A percentile compares a stretch with the other conserved stretches of the same genome.
These are phyloP conservation scores for Actinomortierella wolfii DNA, from an alignment of 371 early-diverging fungal species.

Conservation along the genomic window DNA sequence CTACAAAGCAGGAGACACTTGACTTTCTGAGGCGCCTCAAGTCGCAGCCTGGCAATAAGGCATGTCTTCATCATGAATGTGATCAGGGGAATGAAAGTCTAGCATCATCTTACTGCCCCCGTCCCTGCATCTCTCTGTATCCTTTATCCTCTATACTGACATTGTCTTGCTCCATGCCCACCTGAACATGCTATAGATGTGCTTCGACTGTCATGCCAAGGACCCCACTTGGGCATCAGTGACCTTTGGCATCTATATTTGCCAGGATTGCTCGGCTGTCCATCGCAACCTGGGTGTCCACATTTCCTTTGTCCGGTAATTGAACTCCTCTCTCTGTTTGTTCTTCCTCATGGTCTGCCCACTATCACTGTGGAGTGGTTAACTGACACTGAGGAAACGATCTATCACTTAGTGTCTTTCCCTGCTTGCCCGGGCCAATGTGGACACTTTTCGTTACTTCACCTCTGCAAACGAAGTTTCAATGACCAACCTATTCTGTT, in stretches of 20 bases:
- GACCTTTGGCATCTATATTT: constrained; percentile 97
- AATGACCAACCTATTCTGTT: not conserved
- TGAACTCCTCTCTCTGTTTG: not conserved
- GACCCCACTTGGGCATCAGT: constrained; percentile 98
- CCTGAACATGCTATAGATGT: constrained; percentile 59
- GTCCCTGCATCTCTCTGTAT: not conserved
- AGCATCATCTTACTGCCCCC: not conserved
- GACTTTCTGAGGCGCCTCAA: constrained; percentile 80
- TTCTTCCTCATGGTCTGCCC: too few relatives aligned
- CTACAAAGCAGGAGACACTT: constrained; percentile 75
- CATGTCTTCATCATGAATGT: constrained; percentile 22
- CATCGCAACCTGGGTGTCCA: constrained; percentile 96
- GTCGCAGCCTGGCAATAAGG: constrained; percentile 78
- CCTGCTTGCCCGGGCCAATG: too few relatives aligned
- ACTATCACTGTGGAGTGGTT: too few relatives aligned
- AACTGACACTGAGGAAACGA: too few relatives aligned
- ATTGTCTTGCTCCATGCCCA: not conserved
- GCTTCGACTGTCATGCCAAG: constrained; percentile 97
- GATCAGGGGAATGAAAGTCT: not conserved
- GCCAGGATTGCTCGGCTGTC: constrained; percentile 96
- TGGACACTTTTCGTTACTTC: too few relatives aligned
- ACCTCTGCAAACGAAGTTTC: too few relatives aligned
- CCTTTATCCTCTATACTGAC: not conserved
- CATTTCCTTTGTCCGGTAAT: constrained; percentile 94
- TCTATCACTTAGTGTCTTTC: not conserved